Conservation (phyloP, 345 rosid species). For the Aethionema arabicum region DNA sequence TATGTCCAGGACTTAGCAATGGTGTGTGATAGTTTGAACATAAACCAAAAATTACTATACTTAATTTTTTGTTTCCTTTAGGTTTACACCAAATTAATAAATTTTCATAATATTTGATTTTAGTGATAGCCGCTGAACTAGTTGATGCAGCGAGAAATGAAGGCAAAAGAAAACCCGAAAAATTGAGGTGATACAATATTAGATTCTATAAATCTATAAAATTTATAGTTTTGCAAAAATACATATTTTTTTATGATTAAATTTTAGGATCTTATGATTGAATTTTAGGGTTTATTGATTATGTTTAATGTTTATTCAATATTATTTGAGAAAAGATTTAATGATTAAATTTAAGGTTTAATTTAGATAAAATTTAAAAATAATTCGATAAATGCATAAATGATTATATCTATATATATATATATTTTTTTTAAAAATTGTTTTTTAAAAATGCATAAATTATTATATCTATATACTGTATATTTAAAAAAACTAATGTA, state of each 20-base stretch:
- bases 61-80: constrained; percentile 6
- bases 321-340: too few species aligned
- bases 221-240: not conserved
- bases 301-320: too few species aligned
- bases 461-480: too few species aligned
- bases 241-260: not conserved
- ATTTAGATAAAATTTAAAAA: too few species aligned
- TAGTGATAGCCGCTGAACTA: constrained; percentile 97
- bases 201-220: not conserved
- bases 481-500: too few species aligned
- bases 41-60: not conserved
- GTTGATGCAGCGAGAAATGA: constrained; percentile 75
- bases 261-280: not conserved
- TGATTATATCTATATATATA: too few species aligned
- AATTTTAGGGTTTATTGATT: too few species aligned
- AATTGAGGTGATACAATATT: constrained; percentile 54
- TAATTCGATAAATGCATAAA: too few species aligned
- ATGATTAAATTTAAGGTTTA: too few species aligned
- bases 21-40: constrained; percentile 39
- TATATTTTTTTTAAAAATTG: too few species aligned
- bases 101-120: not conserved
- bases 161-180: constrained; percentile 73
- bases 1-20: constrained; percentile 97
- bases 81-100: not conserved
- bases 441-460: too few species aligned